Base-by-base conservation (phyloP, 1,139 yeast genomes). In the Debaryomyces sp. region DNA sequence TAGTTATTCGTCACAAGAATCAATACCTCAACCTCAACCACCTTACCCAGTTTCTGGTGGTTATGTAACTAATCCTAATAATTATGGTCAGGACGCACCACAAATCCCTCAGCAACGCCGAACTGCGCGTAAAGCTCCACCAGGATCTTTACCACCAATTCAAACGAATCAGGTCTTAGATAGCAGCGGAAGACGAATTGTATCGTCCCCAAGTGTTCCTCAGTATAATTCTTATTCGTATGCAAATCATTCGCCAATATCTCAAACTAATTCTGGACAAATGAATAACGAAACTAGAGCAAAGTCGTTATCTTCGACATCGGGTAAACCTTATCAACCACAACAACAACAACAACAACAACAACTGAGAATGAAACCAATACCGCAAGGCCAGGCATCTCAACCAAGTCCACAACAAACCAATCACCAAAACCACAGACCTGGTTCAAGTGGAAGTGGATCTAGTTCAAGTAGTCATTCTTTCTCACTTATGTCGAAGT, bases 401-500 rank as follows among this genome's bases (percentile, higher is more conserved):
- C 52, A 46, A 35, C 46, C 30, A 27, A 33, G 42, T 42, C 43
- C 49, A 29, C 54, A 54, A 41, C 51, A 44, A 13, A 43, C 45
- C 5, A 48, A 42, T 26, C 49, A 30, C 2, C 48, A 50, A 12
- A 54, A 48, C 41, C 54, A 46, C 23, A 50, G 57, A 23, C 57
- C 62, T 5, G 43, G 51, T 10, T 59, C 67, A 4, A 56, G 62
- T 45, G 53, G 65, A 13, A 54, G 60, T 24, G 61, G 66, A 5
- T 61, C 69, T 0, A 50, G 50, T 12, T 52, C 68, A 6, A 54
- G 64, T 24, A 67, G 63, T 48, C 78, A 73, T 52, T 63, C 74
- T 1, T 75, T 73, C 46, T 72, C 78, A 21, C 61, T 75, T 29
- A 61, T 73, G 10, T 71, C 79, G 5, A 75, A 73, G 49, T 73